Conservation (phyloP, 768 basidiomycete species). For the Lactifluus subvellereus region DNA sequence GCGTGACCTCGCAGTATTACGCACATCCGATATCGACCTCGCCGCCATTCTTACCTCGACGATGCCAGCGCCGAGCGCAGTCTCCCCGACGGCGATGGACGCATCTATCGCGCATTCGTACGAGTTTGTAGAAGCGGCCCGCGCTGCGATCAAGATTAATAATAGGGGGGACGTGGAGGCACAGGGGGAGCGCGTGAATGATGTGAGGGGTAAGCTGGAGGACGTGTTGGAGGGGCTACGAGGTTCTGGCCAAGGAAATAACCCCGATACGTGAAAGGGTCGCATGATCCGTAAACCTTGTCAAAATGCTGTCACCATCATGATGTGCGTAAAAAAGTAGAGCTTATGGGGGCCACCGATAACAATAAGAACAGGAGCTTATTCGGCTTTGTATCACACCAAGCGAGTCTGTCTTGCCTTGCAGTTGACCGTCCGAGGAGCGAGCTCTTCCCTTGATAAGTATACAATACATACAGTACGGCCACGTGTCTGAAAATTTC, state of each 20-base stretch:
- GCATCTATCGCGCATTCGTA: slow-evolving; percentile 47
- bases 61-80: background rate
- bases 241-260: background rate
- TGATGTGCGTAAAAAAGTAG: background rate
- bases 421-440: too few species aligned
- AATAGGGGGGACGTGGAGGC: slow-evolving; percentile 47
- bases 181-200: slow-evolving; percentile 51
- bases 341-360: background rate
- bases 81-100: slow-evolving; percentile 26
- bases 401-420: background rate
- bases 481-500: background rate
- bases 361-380: background rate
- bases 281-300: background rate
- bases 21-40: slow-evolving; percentile 48
- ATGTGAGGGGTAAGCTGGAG: slow-evolving; percentile 48
- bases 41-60: slow-evolving; percentile 29
- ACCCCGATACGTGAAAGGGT: background rate
- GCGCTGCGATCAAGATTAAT: slow-evolving; percentile 50
- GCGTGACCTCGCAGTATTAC: slow-evolving; percentile 66
- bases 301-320: background rate
- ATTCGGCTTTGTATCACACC: too few species aligned
- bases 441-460: background rate
- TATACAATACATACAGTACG: too few species aligned
- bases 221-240: slow-evolving; percentile 38
- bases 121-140: slow-evolving; percentile 52